Evolutionary conservation across 2,329 filamentous ascomycete species (phyloP).

Genomic region (Colletotrichum sp.): DNA sequence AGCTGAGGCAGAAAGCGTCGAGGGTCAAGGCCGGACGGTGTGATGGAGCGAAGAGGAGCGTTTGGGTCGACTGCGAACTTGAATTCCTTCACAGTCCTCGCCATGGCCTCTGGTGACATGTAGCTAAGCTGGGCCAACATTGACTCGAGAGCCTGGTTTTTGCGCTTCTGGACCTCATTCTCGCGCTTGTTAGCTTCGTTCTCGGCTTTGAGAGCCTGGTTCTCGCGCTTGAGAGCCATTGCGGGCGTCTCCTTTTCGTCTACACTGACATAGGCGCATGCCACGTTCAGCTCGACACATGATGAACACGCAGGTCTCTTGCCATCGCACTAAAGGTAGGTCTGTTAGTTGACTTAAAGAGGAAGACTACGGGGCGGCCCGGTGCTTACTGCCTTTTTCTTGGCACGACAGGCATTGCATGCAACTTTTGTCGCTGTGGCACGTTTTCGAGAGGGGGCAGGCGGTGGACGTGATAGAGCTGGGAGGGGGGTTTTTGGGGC

Average conservation of each 20-base stretch:
- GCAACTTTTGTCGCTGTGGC: constrained; percentile 18
- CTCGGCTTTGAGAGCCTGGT: constrained; percentile 23
- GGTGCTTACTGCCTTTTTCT: constrained; percentile 25
- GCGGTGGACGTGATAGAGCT: neutral
- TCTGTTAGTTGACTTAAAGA: neutral
- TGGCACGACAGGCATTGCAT: constrained; percentile 26
- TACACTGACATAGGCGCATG: constrained; percentile 22
- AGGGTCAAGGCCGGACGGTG: neutral
- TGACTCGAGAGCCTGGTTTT: neutral
- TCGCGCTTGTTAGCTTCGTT: neutral
- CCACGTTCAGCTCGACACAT: constrained; percentile 15
- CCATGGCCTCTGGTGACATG: constrained; percentile 23
- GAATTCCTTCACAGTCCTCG: constrained; percentile 23
- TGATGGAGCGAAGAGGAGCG: constrained; percentile 7
- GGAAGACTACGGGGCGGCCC: neutral
- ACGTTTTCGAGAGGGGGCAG: neutral
- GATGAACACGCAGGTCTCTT: constrained; percentile 22
- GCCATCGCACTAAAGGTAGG: constrained; percentile 22
- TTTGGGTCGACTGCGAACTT: constrained; percentile 25
- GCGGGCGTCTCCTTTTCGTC: constrained; percentile 20
- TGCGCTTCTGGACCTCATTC: constrained; percentile 12
- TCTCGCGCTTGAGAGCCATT: constrained; percentile 16
- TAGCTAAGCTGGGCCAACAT: constrained; percentile 23
- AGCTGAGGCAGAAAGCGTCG: constrained; percentile 6
- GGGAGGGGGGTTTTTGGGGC: neutral